Evolutionary conservation across 140 eudicot genomes (phyloP), one percentile per base, ranked within the genome.

Genomic region (Anethum foeniculum): DNA sequence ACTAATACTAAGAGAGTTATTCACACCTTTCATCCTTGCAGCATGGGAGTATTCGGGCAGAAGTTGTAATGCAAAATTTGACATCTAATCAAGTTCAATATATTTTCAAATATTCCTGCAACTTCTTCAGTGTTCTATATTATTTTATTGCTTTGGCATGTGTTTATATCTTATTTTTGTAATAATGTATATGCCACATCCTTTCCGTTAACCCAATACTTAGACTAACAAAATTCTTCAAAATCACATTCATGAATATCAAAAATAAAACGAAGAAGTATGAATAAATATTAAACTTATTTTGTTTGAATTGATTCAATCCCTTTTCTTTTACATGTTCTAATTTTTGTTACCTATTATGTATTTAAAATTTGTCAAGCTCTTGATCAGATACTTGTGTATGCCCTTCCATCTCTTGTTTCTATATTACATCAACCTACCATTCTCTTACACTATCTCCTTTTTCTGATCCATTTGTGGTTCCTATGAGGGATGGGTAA

Each of bases 401-500:
- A 62, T 62, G 41, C 74, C 38, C 43, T 28, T 16, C 41, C 74
- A 68, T 34, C 38, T 34, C 38, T 34, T 34, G 38, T 34, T 34
- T 34, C 1, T 34, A 34, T 34, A 34, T 34, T 34, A 34, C 38
- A 34, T 67, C 74, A 67, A 67, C 10, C 41, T 27, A 67, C 74
- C 81, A 83, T 77, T 80, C 68, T 73, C 69, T 49, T 68, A 68
- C 74, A 32, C 44, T 68, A 68, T 30, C 74, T 87, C 30, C 78
- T 64, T 34, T 34, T 34, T 77, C 84, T 82, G 49, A 85, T 39
- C 71, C 64, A 1, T 84, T 54, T 77, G 67, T 67, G 85, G 76
- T 82, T 79, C 68, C 74, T 79, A 81, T 67, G 51, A 23, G 68
- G 71, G 85, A 77, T 28, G 81, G 80, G 88, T 85, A 79, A 83